Conservation (phyloP, 148 eudicot genomes). For the Camellia japonica region DNA sequence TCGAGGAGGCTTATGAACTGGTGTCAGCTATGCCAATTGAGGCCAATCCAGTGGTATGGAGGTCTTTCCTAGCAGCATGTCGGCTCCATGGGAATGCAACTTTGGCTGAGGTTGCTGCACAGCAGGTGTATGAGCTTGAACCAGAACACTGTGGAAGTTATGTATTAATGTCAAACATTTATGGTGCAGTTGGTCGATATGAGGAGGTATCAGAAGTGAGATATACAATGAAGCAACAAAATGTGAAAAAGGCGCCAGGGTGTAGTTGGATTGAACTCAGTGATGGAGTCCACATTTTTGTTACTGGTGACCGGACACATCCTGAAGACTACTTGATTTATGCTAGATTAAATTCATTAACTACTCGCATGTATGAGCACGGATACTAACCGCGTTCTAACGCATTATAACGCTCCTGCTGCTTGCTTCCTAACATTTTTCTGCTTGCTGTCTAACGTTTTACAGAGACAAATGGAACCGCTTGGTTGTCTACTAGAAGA, state of each 20-base stretch:
- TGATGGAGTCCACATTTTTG: slow-evolving; percentile 42
- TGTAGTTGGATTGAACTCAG: slow-evolving; percentile 70
- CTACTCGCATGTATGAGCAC: slow-evolving; percentile 36
- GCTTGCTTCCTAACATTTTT: too few relatives aligned
- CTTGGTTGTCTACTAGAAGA: too few relatives aligned
- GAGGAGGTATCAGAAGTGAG: slow-evolving; percentile 67
- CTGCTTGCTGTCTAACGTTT: too few relatives aligned
- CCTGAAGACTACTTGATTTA: slow-evolving; percentile 44
- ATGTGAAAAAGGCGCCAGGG: slow-evolving; percentile 60
- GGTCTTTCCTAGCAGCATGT: slow-evolving; percentile 67
- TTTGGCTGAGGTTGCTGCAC: slow-evolving; percentile 58
- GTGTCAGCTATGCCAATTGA: slow-evolving; percentile 50
- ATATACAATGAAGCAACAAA: slow-evolving; percentile 54
- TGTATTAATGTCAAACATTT: slow-evolving; percentile 67
- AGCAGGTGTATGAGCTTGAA: slow-evolving; percentile 48
- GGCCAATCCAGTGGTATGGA: slow-evolving; percentile 66
- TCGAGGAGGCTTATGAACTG: slow-evolving; percentile 61
- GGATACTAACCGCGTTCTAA: slow-evolving; percentile 3
- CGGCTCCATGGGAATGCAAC: slow-evolving; percentile 50
- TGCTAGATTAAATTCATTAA: slow-evolving; percentile 40
- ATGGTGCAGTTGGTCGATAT: slow-evolving; percentile 57
- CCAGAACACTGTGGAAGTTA: slow-evolving; percentile 75
- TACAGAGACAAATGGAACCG: too few relatives aligned
- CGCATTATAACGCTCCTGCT: too few relatives aligned
- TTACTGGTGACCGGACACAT: slow-evolving; percentile 42